Percentiles rank a stretch among this genome's conserved stretches.
phyloP scores from a whole-genome alignment of 129 eudicot species.

The Centaurea solstitialis region DNA sequence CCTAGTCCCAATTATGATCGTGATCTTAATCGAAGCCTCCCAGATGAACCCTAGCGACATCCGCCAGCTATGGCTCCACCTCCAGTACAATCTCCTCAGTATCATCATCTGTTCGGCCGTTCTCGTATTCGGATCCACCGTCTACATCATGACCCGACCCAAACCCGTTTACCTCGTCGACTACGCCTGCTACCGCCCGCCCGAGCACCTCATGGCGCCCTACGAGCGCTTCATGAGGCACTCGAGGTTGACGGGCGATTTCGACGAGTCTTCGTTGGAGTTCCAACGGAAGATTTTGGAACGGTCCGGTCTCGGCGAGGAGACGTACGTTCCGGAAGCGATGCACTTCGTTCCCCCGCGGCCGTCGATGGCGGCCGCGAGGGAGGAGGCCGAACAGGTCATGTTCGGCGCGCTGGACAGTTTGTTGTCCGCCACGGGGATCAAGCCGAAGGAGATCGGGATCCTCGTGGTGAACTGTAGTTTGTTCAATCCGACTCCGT shows the following conservation, averaged over 20 bases:
- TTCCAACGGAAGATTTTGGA: slow-evolving; percentile 63
- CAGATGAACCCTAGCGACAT: slow-evolving; percentile 60
- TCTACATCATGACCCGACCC: slow-evolving; percentile 74
- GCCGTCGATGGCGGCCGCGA: slow-evolving; percentile 70
- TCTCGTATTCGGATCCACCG: slow-evolving; percentile 63
- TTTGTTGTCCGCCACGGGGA: slow-evolving; percentile 36
- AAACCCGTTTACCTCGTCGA: slow-evolving; percentile 63
- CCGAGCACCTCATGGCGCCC: slow-evolving; percentile 54
- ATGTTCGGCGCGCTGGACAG: slow-evolving; percentile 69
- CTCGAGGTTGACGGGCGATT: slow-evolving; percentile 59
- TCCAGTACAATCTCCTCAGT: slow-evolving; percentile 65
- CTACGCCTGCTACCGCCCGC: slow-evolving; percentile 55
- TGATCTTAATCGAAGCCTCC: slow-evolving; percentile 49
- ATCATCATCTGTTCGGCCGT: slow-evolving; percentile 52
- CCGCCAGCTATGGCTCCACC: slow-evolving; percentile 59
- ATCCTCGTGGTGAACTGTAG: slow-evolving; percentile 76
- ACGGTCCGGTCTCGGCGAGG: slow-evolving; percentile 68
- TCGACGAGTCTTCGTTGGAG: slow-evolving; percentile 58
- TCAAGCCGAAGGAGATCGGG: slow-evolving; percentile 72
- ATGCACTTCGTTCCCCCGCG: slow-evolving; percentile 65
- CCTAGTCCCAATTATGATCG: slow-evolving; percentile 48
- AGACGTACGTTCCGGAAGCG: slow-evolving; percentile 69
- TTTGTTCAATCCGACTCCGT: slow-evolving; percentile 75
- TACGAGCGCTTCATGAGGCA: slow-evolving; percentile 48
- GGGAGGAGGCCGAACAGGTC: slow-evolving; percentile 76